Percentiles rank a stretch among this genome's conserved stretches.
phyloP scores from a whole-genome alignment of 2,329 filamentous ascomycete genomes.

The Claviceps sp. region DNA sequence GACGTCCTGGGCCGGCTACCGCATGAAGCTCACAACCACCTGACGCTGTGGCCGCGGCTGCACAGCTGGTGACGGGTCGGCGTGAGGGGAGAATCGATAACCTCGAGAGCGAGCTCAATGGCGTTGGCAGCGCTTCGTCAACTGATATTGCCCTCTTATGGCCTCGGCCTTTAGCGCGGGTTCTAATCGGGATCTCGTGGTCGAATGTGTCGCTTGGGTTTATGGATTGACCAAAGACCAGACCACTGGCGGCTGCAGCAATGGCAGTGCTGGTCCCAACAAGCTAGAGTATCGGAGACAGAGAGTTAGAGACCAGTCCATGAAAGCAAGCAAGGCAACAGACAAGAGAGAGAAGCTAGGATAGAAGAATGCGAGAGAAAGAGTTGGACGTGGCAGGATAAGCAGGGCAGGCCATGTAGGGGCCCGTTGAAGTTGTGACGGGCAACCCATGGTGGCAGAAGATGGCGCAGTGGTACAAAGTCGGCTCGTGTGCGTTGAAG shows the following conservation, averaged over 20 bases:
- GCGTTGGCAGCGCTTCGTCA: constrained; percentile 19
- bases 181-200: constrained; percentile 10
- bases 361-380: background rate
- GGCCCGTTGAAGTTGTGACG: background rate
- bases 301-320: constrained; percentile 8
- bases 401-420: background rate
- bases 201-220: constrained; percentile 23
- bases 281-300: constrained; percentile 28
- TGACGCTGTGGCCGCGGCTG: background rate
- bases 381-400: background rate
- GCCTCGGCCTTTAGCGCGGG: constrained; percentile 6
- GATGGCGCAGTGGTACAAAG: constrained; percentile 2
- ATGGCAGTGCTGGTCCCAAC: constrained; percentile 49
- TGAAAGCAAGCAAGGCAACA: background rate
- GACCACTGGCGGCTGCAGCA: constrained; percentile 44
- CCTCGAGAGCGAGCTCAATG: constrained; percentile 1
- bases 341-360: background rate
- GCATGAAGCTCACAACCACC: constrained; percentile 7
- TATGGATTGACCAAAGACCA: constrained; percentile 43
- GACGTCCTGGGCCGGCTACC: constrained; percentile 16
- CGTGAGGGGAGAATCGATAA: constrained; percentile 3
- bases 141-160: constrained; percentile 19
- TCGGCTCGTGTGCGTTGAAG: background rate
- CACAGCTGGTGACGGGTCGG: constrained; percentile 5
- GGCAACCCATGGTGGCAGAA: constrained; percentile 1